These are phyloP conservation scores for Phialocephala subalpina DNA, from an alignment of 2,329 filamentous ascomycete species.

Conservation along the genomic window DNA sequence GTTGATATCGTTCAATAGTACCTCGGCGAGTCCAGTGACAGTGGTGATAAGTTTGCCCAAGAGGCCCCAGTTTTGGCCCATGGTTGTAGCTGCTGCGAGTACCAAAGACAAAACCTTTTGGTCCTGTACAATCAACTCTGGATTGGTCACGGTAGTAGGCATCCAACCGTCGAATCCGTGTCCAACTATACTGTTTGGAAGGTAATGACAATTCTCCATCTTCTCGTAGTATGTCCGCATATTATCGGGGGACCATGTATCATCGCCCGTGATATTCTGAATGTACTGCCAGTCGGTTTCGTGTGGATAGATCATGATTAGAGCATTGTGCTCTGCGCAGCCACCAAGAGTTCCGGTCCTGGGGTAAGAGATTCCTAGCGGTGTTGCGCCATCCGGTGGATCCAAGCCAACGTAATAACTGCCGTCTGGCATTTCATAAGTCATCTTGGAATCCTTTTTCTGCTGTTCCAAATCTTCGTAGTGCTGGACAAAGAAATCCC, in stretches of 20 bases:
- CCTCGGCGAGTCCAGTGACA: slow-evolving; percentile 19
- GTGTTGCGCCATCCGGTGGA: slow-evolving; percentile 37
- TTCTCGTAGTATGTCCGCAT: slow-evolving; percentile 51
- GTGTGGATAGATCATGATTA: slow-evolving; percentile 32
- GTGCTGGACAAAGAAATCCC: slow-evolving; percentile 53
- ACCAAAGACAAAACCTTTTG: slow-evolving; percentile 20
- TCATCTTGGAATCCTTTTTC: slow-evolving; percentile 32
- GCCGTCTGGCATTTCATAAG: slow-evolving; percentile 47
- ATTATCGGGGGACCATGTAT: slow-evolving; percentile 38
- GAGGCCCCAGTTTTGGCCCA: slow-evolving; percentile 23
- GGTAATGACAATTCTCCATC: slow-evolving; percentile 53
- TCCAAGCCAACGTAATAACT: slow-evolving; percentile 33
- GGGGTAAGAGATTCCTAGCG: slow-evolving; percentile 42
- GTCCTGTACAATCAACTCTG: slow-evolving; percentile 19
- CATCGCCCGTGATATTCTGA: slow-evolving; percentile 36
- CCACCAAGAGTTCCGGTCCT: slow-evolving; percentile 43
- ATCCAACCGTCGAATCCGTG: slow-evolving; percentile 50
- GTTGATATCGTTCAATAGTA: slow-evolving; percentile 37
- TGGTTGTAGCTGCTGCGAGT: slow-evolving; percentile 31
- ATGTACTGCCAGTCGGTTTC: slow-evolving; percentile 37
- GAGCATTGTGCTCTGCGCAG: slow-evolving; percentile 37
- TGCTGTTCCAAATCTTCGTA: slow-evolving; percentile 25
- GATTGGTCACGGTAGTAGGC: slow-evolving; percentile 13
- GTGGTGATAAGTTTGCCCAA: slow-evolving; percentile 17
- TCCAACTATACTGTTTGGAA: slow-evolving; percentile 47